phyloP scores from a whole-genome alignment of 2,329 filamentous ascomycete species.

The Rutstroemia sp. region DNA sequence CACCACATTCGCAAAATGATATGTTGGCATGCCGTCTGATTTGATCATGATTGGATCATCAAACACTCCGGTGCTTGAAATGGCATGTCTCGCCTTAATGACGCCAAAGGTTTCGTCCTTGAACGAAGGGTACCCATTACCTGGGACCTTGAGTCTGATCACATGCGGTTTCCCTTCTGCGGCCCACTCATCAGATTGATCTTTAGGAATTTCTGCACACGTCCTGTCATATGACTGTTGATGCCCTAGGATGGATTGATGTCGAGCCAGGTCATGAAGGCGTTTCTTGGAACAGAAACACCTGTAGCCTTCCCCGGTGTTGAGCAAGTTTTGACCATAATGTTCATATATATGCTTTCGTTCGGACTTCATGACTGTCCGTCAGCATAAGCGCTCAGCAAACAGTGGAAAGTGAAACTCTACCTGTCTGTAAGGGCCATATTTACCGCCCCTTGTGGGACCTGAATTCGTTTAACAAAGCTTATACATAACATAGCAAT shows the following conservation, averaged over 20 bases:
- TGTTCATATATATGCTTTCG: constrained; percentile 64
- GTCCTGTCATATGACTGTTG: constrained; percentile 61
- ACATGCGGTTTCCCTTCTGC: constrained; percentile 63
- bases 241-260: constrained; percentile 51
- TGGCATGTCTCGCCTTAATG: constrained; percentile 26
- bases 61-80: constrained; percentile 36
- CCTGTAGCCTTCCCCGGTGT: constrained; percentile 71
- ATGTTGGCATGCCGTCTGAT: constrained; percentile 86
- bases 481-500: constrained; percentile 12
- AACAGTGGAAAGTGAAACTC: constrained; percentile 14
- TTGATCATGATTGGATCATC: constrained; percentile 91
- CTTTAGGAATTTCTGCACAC: constrained; percentile 59
- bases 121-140: constrained; percentile 41
- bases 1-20: constrained; percentile 94
- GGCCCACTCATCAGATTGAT: constrained; percentile 66
- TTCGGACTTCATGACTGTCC: constrained; percentile 54
- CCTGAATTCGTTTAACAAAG: constrained; percentile 37
- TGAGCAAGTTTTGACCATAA: constrained; percentile 62
- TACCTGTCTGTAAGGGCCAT: constrained; percentile 82
- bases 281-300: constrained; percentile 82
- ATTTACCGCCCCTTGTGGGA: constrained; percentile 71
- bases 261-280: constrained; percentile 57
- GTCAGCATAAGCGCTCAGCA: background rate
- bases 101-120: background rate
- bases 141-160: constrained; percentile 64